Percentiles rank a stretch among this genome's conserved stretches.
phyloP scores from a whole-genome alignment of 164 flowering plant genomes.

The Taxillus chinensis region DNA sequence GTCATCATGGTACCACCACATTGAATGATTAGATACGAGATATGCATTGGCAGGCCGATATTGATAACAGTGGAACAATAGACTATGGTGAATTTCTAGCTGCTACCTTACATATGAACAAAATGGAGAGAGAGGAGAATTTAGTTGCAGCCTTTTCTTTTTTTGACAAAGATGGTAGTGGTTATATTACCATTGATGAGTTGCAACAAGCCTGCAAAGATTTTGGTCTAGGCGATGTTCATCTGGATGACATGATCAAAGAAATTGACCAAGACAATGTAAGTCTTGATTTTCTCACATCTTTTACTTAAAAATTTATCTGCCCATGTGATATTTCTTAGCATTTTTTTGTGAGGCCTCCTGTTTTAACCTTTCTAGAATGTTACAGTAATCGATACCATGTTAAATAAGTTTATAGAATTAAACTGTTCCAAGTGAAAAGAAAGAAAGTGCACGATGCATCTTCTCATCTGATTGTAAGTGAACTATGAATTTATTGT shows the following conservation, averaged over 20 bases:
- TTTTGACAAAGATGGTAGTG: slow-evolving; percentile 87
- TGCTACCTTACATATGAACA: slow-evolving; percentile 78
- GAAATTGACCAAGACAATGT: slow-evolving; percentile 87
- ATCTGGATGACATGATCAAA: slow-evolving; percentile 63
- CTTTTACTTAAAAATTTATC: not conserved
- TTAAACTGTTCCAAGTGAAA: no score
- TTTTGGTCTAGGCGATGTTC: slow-evolving; percentile 68
- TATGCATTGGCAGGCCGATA: slow-evolving; percentile 54
- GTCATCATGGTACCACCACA: no score
- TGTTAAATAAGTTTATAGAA: no score
- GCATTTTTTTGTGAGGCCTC: no score
- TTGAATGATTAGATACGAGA: not conserved
- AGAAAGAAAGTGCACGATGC: no score
- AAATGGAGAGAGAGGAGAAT: slow-evolving; percentile 81
- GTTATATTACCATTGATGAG: slow-evolving; percentile 81
- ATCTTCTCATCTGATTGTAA: no score
- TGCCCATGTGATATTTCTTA: not conserved
- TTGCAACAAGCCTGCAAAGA: slow-evolving; percentile 78
- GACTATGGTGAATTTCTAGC: slow-evolving; percentile 89
- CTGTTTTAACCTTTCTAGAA: no score
- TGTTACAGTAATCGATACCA: no score
- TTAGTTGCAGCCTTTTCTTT: slow-evolving; percentile 60
- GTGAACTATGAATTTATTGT: no score
- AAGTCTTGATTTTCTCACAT: slow-evolving; percentile 13
- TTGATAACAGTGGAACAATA: slow-evolving; percentile 73